Evolutionary conservation across 176 grass and related monocot species (phyloP).

Genomic region (Rhynchospora pubera): DNA sequence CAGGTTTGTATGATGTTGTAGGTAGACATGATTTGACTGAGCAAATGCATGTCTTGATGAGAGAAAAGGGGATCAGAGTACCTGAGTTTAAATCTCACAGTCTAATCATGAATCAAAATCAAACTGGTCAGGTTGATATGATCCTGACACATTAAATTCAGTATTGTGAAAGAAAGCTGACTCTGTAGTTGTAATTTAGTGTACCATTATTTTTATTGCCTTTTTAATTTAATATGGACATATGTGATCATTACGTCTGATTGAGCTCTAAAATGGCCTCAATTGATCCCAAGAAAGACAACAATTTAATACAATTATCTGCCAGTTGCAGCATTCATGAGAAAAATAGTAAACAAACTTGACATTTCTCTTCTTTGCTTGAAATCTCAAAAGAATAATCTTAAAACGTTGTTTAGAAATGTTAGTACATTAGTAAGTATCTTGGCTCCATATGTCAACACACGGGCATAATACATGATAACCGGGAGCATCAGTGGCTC

Average conservation of each 20-base stretch:
- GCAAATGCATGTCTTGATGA: constrained; percentile 28
- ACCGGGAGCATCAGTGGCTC: constrained; percentile 45
- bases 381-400: constrained; percentile 34
- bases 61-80: constrained; percentile 5
- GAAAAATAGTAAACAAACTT: background rate
- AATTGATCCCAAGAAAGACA: background rate
- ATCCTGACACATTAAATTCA: background rate
- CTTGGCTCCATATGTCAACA: constrained; percentile 35
- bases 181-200: background rate
- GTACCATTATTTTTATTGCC: background rate
- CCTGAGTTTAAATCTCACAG: background rate
- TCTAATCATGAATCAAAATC: background rate
- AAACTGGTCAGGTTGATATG: background rate
- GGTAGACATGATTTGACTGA: constrained; percentile 21
- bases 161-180: background rate
- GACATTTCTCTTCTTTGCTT: background rate
- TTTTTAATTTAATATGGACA: background rate
- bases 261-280: background rate
- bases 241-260: background rate
- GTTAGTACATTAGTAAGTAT: constrained; percentile 27
- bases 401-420: constrained; percentile 28
- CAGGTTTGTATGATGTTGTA: constrained; percentile 31
- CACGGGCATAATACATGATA: constrained; percentile 42
- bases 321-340: background rate
- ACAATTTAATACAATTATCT: background rate